Evolutionary conservation across 2,329 filamentous ascomycete genomes (phyloP).

Genomic region (Aspergillus sp.): DNA sequence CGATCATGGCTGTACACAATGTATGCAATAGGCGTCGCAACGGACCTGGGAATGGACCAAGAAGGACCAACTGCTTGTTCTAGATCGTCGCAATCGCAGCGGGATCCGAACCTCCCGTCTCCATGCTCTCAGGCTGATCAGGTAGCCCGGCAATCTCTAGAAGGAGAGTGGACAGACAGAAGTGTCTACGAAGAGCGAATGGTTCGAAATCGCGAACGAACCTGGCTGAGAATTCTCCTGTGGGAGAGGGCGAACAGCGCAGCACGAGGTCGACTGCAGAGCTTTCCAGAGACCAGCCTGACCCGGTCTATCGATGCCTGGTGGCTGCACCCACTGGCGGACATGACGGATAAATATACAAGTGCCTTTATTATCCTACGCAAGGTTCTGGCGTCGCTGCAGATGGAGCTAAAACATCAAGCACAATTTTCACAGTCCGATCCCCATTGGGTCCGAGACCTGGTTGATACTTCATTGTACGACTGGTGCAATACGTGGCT

Average conservation of each 20-base stretch:
- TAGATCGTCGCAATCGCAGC: not conserved
- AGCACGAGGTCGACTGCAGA: constrained; percentile 24
- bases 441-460: constrained; percentile 26
- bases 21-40: constrained; percentile 29
- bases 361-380: constrained; percentile 30
- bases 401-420: constrained; percentile 19
- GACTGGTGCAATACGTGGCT: constrained; percentile 27
- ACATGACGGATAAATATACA: constrained; percentile 28
- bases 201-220: constrained; percentile 29
- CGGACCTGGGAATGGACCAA: constrained; percentile 29
- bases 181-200: not conserved
- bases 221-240: constrained; percentile 31
- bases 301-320: constrained; percentile 26
- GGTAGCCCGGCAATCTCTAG: not conserved
- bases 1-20: constrained; percentile 32
- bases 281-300: constrained; percentile 30
- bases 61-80: not conserved
- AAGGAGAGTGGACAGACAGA: not conserved
- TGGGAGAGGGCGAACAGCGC: constrained; percentile 35
- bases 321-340: constrained; percentile 30
- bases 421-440: constrained; percentile 9
- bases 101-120: not conserved
- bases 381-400: constrained; percentile 19
- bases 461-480: constrained; percentile 23
- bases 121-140: not conserved